phyloP scores from a whole-genome alignment of 1,139 yeast genomes.

The Spencermartinsiella ligniputridi region DNA sequence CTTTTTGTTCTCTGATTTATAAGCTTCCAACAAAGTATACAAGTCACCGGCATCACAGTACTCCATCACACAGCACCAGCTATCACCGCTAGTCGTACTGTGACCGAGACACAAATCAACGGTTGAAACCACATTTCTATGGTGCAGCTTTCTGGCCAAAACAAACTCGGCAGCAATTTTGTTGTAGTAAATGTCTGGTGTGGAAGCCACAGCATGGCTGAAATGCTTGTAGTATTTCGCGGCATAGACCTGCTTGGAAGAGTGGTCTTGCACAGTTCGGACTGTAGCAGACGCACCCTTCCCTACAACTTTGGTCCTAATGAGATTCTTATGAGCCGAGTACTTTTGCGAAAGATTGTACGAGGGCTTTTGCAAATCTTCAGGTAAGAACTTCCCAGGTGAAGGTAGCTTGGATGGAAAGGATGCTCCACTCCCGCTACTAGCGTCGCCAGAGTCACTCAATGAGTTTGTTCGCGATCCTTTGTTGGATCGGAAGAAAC shows the following conservation, averaged over 20 bases:
- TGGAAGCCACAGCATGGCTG: constrained; percentile 25
- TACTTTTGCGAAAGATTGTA: constrained; percentile 19
- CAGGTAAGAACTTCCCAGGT: constrained; percentile 19
- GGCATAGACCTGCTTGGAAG: constrained; percentile 45
- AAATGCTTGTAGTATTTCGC: constrained; percentile 64
- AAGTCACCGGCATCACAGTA: constrained; percentile 73
- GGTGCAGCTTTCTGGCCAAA: constrained; percentile 64
- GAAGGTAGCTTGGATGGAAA: neutral
- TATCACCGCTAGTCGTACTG: constrained; percentile 19
- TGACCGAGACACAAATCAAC: constrained; percentile 45
- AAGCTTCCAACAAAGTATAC: constrained; percentile 50
- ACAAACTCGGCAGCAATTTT: constrained; percentile 74
- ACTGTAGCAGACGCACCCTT: constrained; percentile 30
- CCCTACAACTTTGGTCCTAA: constrained; percentile 23
- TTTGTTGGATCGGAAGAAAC: neutral
- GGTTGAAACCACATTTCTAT: constrained; percentile 64
- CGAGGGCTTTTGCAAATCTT: constrained; percentile 11
- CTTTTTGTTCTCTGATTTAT: constrained; percentile 23
- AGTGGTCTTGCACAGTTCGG: constrained; percentile 22
- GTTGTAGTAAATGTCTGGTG: constrained; percentile 56
- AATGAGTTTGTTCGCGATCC: neutral
- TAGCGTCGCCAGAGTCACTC: neutral
- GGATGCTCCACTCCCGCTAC: neutral
- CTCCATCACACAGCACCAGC: constrained; percentile 73
- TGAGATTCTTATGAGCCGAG: constrained; percentile 9